These are phyloP conservation scores for Diaporthe caulivora DNA, from an alignment of 2,329 filamentous ascomycete species.

Conservation along the genomic window DNA sequence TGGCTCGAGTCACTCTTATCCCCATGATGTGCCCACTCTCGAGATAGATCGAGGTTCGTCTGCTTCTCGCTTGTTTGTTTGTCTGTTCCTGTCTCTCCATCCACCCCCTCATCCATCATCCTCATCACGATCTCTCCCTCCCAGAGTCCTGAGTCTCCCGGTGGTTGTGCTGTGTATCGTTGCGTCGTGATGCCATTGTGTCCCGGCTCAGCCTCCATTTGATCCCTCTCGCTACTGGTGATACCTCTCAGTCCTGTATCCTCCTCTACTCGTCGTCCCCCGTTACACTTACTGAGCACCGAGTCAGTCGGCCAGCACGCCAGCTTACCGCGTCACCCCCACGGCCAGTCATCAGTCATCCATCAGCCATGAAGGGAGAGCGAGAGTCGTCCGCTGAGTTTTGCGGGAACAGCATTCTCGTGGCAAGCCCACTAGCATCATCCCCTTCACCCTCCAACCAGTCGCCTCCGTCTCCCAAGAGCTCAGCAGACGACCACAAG, in stretches of 20 bases:
- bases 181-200: slow-evolving; percentile 10
- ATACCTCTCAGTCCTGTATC: not conserved
- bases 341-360: not conserved
- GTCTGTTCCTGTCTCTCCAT: not conserved
- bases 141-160: not conserved
- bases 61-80: not conserved
- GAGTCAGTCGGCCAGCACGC: not conserved
- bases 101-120: not conserved
- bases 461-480: slow-evolving; percentile 26
- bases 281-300: slow-evolving; percentile 7
- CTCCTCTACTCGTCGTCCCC: not conserved
- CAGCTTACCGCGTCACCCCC: not conserved
- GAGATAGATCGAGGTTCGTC: not conserved
- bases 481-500: slow-evolving; percentile 17
- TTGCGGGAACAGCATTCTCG: slow-evolving; percentile 38
- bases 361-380: slow-evolving; percentile 35
- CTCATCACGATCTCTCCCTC: not conserved
- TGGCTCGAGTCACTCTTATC: slow-evolving; percentile 31
- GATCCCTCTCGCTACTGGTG: slow-evolving; percentile 11
- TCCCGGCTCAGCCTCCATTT: not conserved
- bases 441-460: slow-evolving; percentile 33
- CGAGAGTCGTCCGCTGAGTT: slow-evolving; percentile 34
- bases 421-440: slow-evolving; percentile 28
- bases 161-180: not conserved
- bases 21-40: slow-evolving; percentile 30